phyloP scores from a whole-genome alignment of 805 yeast species.

The Candida maesae region DNA sequence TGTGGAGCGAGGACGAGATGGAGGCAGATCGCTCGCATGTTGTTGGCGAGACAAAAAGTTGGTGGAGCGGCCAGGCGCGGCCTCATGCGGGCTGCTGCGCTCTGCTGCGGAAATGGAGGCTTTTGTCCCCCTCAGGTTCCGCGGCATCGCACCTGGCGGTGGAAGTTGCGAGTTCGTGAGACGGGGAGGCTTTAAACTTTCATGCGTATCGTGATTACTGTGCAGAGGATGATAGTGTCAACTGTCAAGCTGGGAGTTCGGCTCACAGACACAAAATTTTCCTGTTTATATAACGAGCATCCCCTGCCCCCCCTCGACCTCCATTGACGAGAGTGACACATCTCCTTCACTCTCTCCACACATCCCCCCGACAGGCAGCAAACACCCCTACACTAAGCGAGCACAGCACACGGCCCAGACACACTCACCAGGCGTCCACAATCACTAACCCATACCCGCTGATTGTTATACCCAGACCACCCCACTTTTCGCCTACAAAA shows the following conservation, averaged over 20 bases:
- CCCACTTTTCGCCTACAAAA: too few species aligned
- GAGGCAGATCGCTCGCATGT: not conserved
- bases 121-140: conserved; percentile 10
- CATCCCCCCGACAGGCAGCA: too few species aligned
- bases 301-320: not conserved
- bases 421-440: too few species aligned
- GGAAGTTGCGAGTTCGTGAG: too few species aligned
- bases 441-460: too few species aligned
- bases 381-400: too few species aligned
- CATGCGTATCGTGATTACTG: conserved; percentile 11
- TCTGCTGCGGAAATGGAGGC: conserved; percentile 2
- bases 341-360: not conserved
- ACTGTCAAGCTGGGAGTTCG: conserved; percentile 6
- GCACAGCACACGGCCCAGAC: too few species aligned
- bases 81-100: too few species aligned
- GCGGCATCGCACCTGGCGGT: too few species aligned
- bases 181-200: conserved; percentile 6
- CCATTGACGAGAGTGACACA: not conserved
- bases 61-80: too few species aligned
- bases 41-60: conserved; percentile 1
- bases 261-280: not conserved
- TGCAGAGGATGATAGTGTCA: conserved; percentile 6
- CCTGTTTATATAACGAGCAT: conserved; percentile 1
- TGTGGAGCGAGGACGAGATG: too few species aligned
- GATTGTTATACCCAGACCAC: too few species aligned